Evolutionary conservation across 148 eudicot genomes (phyloP).

Genomic region (Polygonum aviculare): DNA sequence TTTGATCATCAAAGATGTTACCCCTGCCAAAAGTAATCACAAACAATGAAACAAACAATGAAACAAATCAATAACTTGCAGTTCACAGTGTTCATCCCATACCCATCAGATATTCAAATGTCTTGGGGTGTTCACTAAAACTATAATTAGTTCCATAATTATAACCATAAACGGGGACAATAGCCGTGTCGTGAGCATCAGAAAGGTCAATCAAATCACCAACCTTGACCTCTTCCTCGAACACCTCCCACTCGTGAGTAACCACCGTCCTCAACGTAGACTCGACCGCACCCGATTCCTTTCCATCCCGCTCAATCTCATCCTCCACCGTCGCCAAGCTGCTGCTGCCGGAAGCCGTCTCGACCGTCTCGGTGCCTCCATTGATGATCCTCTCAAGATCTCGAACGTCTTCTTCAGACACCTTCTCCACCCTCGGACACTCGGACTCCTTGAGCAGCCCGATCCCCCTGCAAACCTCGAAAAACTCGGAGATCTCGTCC

Average conservation of each 20-base stretch:
- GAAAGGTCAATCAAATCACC: constrained; percentile 16
- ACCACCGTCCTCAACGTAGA: constrained; percentile 30
- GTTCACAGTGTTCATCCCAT: neutral
- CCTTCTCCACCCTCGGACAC: constrained; percentile 31
- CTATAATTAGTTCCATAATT: neutral
- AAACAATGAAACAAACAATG: neutral
- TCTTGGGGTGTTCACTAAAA: neutral
- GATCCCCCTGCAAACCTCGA: constrained; percentile 40
- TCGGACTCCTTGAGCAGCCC: constrained; percentile 35
- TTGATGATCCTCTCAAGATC: constrained; percentile 43
- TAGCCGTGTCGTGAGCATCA: neutral
- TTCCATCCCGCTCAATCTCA: neutral
- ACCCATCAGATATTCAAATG: neutral
- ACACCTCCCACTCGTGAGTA: constrained; percentile 57
- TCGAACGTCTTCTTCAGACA: constrained; percentile 37
- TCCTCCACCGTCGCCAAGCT: neutral
- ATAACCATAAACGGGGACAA: neutral
- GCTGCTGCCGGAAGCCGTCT: neutral
- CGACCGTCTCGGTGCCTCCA: constrained; percentile 9
- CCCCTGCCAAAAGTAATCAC: neutral
- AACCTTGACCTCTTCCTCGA: constrained; percentile 41
- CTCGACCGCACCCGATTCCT: neutral
- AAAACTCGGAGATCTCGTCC: constrained; percentile 38
- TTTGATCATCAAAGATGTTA: neutral
- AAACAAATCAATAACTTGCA: neutral